phyloP scores from a whole-genome alignment of 2,329 filamentous ascomycete genomes.

The Diaporthe capsici region DNA sequence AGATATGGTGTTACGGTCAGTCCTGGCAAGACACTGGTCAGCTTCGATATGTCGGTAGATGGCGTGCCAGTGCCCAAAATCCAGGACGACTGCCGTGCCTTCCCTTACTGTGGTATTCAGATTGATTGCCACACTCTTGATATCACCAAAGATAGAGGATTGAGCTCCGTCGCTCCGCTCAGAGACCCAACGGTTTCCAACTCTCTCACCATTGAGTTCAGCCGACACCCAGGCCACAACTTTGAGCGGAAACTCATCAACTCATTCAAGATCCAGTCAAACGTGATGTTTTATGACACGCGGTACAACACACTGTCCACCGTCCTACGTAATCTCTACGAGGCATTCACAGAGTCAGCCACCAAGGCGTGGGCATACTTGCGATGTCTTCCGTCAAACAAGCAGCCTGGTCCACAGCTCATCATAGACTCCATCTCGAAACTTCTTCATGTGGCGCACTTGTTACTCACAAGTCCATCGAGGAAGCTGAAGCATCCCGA shows the following conservation, averaged over 20 bases:
- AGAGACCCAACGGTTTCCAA: constrained; percentile 69
- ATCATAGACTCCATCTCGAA: constrained; percentile 73
- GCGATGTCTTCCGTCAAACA: constrained; percentile 68
- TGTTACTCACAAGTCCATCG: constrained; percentile 72
- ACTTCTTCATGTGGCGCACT: constrained; percentile 74
- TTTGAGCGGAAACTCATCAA: constrained; percentile 86
- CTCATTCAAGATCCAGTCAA: constrained; percentile 86
- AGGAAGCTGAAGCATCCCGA: constrained; percentile 60
- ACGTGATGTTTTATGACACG: constrained; percentile 87
- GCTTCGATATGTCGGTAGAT: constrained; percentile 78
- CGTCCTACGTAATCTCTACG: constrained; percentile 81
- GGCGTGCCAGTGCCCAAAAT: constrained; percentile 66
- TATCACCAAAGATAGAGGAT: constrained; percentile 77
- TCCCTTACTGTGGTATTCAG: constrained; percentile 89
- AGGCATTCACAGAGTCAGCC: constrained; percentile 83
- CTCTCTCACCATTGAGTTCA: constrained; percentile 84
- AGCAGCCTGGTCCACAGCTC: constrained; percentile 70
- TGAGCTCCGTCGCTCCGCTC: constrained; percentile 49
- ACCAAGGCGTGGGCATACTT: constrained; percentile 79
- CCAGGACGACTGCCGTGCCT: constrained; percentile 57
- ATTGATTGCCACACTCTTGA: constrained; percentile 84
- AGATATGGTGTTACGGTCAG: constrained; percentile 87
- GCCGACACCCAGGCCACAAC: constrained; percentile 78
- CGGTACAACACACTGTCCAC: constrained; percentile 79
- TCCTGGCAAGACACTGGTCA: constrained; percentile 83